Percentiles rank a stretch among this genome's conserved stretches.
These are phyloP conservation scores for Saksenaea vasiformis DNA, from an alignment of 371 early-diverging fungal species.

Conservation along the genomic window DNA sequence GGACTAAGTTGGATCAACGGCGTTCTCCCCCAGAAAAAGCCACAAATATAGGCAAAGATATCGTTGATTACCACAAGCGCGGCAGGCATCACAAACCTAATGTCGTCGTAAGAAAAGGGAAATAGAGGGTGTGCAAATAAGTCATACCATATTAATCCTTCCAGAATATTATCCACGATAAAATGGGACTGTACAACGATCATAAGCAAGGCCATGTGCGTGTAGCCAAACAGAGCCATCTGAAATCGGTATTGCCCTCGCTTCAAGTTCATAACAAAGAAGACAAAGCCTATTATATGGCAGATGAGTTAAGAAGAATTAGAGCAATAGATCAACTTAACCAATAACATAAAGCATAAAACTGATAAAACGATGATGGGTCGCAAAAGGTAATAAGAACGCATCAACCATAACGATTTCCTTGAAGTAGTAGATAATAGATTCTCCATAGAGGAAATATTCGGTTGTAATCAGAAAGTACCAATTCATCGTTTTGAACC, in stretches of 20 bases:
- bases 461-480: constrained; percentile 85
- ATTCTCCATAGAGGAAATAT: constrained; percentile 94
- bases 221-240: constrained; percentile 94
- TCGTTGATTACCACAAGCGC: constrained; percentile 98
- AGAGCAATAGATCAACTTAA: constrained; percentile 17
- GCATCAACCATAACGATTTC: constrained; percentile 79
- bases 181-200: constrained; percentile 91
- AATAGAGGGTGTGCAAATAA: background rate
- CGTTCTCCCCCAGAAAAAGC: constrained; percentile 94
- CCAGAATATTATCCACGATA: constrained; percentile 95
- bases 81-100: constrained; percentile 83
- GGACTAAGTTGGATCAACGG: constrained; percentile 95
- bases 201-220: constrained; percentile 91
- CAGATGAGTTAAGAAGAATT: background rate
- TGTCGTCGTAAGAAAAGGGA: background rate
- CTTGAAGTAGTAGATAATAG: constrained; percentile 86
- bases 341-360: constrained; percentile 86
- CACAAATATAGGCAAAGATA: constrained; percentile 96
- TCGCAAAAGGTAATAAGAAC: constrained; percentile 81
- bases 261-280: constrained; percentile 91
- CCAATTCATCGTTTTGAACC: constrained; percentile 94
- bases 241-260: constrained; percentile 89
- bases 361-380: constrained; percentile 93
- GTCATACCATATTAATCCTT: constrained; percentile 94
- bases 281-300: constrained; percentile 72